phyloP scores from a whole-genome alignment of 1,284 basidiomycete genomes.

The Fomitopsis schrenkii region DNA sequence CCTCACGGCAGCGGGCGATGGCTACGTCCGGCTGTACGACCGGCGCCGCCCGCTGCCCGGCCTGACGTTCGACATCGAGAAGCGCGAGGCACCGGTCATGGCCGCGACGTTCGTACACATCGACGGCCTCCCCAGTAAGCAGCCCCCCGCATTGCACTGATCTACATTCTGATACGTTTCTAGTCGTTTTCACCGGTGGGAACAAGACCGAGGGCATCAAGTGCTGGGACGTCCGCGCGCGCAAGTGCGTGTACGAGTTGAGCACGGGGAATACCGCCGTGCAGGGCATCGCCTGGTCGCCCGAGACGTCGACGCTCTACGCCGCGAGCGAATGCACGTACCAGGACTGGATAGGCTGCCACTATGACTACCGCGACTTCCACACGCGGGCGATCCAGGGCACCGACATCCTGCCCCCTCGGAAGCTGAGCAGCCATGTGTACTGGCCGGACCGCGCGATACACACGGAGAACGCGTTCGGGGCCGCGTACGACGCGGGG shows the following conservation, averaged over 20 bases:
- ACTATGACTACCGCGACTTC: not conserved
- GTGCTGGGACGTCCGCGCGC: slow-evolving; percentile 37
- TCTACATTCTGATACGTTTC: not conserved
- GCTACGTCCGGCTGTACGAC: slow-evolving; percentile 36
- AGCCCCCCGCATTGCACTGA: too few relatives aligned
- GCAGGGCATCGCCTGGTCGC: slow-evolving; percentile 31
- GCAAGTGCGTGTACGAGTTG: slow-evolving; percentile 33
- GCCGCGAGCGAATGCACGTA: slow-evolving; percentile 32
- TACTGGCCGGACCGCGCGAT: not conserved
- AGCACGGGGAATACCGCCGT: slow-evolving; percentile 39
- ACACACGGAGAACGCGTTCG: not conserved
- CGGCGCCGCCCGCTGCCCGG: slow-evolving; percentile 25
- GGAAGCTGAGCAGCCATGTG: not conserved
- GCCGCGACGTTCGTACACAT: slow-evolving; percentile 21
- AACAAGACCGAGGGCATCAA: slow-evolving; percentile 25
- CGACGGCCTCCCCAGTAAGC: slow-evolving; percentile 24
- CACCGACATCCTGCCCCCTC: not conserved
- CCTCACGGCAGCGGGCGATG: slow-evolving; percentile 32
- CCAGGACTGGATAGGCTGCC: slow-evolving; percentile 27
- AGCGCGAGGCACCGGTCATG: slow-evolving; percentile 8
- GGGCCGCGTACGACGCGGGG: not conserved
- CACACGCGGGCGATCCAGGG: not conserved
- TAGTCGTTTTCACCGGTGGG: slow-evolving; percentile 31
- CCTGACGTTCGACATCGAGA: slow-evolving; percentile 21
- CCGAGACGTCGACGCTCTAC: slow-evolving; percentile 26